Conservation (phyloP, 768 basidiomycete genomes). For the Scleroderma citrinum region DNA sequence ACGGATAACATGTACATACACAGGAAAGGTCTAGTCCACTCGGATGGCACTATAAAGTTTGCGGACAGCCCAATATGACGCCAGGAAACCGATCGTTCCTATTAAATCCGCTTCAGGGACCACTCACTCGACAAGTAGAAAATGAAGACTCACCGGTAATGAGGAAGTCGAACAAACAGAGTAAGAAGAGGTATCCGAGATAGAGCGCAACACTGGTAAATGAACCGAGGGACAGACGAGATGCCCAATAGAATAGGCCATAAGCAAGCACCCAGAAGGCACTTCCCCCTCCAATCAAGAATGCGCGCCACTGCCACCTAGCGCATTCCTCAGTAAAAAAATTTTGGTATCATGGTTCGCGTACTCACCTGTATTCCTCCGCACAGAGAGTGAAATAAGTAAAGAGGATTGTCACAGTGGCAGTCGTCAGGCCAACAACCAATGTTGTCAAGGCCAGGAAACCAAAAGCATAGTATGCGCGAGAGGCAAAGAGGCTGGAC, state of each 20-base stretch:
- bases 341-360: background rate
- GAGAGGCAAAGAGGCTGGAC: constrained; percentile 85
- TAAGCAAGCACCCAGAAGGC: constrained; percentile 89
- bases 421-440: constrained; percentile 81
- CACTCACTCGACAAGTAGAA: background rate
- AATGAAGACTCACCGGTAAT: constrained; percentile 58
- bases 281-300: constrained; percentile 87
- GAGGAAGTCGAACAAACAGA: constrained; percentile 81
- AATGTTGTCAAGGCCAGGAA: constrained; percentile 85
- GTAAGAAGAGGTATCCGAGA: constrained; percentile 83
- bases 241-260: constrained; percentile 84
- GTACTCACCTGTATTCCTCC: constrained; percentile 80
- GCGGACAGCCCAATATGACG: constrained; percentile 87
- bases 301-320: constrained; percentile 98
- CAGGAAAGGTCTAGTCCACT: constrained; percentile 44
- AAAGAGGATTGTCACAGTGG: constrained; percentile 85
- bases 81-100: constrained; percentile 90
- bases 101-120: constrained; percentile 5
- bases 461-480: constrained; percentile 94
- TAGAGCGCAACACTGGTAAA: constrained; percentile 78
- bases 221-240: constrained; percentile 80
- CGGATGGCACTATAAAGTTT: constrained; percentile 79
- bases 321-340: background rate
- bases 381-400: constrained; percentile 90
- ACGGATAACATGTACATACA: background rate